A percentile compares a stretch with the other conserved stretches of the same genome.
Evolutionary conservation across 2,329 filamentous ascomycete genomes (phyloP).

Genomic region (Beauveria sp.): DNA sequence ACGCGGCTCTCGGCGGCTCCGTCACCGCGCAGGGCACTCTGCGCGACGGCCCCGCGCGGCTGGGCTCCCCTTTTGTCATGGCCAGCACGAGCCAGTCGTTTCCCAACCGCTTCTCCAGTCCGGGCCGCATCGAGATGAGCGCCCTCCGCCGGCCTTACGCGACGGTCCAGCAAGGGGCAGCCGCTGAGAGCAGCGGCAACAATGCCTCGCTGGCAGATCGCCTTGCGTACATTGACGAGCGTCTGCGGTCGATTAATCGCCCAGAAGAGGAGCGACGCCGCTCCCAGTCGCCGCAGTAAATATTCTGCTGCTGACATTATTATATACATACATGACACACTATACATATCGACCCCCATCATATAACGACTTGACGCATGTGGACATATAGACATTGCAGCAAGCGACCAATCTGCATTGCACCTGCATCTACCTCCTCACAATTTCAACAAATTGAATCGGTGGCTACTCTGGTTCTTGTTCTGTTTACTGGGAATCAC

Average conservation of each 20-base stretch:
- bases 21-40: slow-evolving; percentile 18
- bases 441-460: background rate
- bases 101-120: slow-evolving; percentile 47
- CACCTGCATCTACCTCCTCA: background rate
- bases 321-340: background rate
- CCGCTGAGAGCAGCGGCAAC: slow-evolving; percentile 20
- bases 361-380: slow-evolving; percentile 1
- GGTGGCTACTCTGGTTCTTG: background rate
- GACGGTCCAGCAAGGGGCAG: slow-evolving; percentile 42
- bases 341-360: background rate
- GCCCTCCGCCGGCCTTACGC: slow-evolving; percentile 45
- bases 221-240: slow-evolving; percentile 51
- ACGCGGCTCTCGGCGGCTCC: slow-evolving; percentile 14
- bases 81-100: slow-evolving; percentile 49
- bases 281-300: slow-evolving; percentile 42
- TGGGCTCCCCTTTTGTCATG: slow-evolving; percentile 53
- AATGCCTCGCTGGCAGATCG: slow-evolving; percentile 39
- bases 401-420: background rate
- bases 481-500: background rate
- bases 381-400: slow-evolving; percentile 1
- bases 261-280: slow-evolving; percentile 33
- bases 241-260: slow-evolving; percentile 46
- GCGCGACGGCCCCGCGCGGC: slow-evolving; percentile 30
- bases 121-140: slow-evolving; percentile 36
- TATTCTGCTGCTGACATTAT: too few species aligned